Evolutionary conservation across 805 yeast genomes (phyloP), one percentile per base, ranked within the genome.

Genomic region (Lachancea mirantina): DNA sequence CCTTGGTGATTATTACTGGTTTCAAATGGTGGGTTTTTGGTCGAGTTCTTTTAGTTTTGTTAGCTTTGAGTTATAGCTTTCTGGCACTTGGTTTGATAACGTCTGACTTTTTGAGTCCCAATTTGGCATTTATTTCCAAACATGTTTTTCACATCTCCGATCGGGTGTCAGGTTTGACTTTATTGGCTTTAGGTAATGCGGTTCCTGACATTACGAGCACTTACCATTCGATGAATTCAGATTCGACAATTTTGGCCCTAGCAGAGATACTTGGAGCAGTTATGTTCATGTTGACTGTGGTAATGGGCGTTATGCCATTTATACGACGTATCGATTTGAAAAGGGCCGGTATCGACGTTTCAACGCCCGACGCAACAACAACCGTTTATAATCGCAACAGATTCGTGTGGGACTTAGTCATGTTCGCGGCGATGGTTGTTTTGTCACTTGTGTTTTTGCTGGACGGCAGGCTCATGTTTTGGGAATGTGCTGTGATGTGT

Each of bases 181-280:
- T 89, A 14, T 62, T 92, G 32, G 95, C 97, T 0, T 67, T 89
- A 39, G 97, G 96, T 0, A 89, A 89, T 57, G 94, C 95, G 3
- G 70, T 94, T 0, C 95, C 96, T 0, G 98, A 89, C 55, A 75
- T 89, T 3, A 70, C 87, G 22, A 73, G 89, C 28, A 85, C 95
- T 0, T 84, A 76, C 52, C 77, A 79, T 30, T 95, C 96, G 3
- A 72, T 92, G 74, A 67, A 69, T 8, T 60, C 75, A 1, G 78
- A 74, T n/a, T 73, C 84, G 1, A 74, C 80, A 0, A 71, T 84
- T 0, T 62, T 89, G 50, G 96, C 97, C 0, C 59, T 89, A 5
- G 92, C 96, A 1, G 96, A 88, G 53, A 63, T 89, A n/a, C 59
- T 87, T 19, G 97, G 98, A 1, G 92, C 96, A 2, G 83, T 94